A percentile compares a stretch with the other conserved stretches of the same genome.
Conservation (phyloP, 257 asterid species). For the Linderniella brevidens region DNA sequence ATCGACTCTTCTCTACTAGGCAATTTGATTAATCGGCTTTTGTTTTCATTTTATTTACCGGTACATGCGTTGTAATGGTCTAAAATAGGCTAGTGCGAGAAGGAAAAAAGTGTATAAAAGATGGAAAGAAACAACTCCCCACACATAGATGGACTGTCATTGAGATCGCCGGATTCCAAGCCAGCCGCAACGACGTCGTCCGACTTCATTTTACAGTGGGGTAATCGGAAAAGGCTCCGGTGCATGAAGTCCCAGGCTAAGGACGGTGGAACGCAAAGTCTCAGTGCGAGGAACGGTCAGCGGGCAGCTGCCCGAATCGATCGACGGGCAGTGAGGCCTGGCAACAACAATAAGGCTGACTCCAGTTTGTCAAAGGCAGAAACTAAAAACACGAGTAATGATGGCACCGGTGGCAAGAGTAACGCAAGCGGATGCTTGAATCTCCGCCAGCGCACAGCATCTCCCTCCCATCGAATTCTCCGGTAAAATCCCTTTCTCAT, state of each 20-base stretch:
- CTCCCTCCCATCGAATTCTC: background rate
- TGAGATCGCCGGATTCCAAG: slow-evolving; percentile 31
- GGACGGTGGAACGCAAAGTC: slow-evolving; percentile 12
- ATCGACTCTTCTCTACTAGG: too few species aligned
- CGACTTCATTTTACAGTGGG: slow-evolving; percentile 73
- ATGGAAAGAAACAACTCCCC: too few species aligned
- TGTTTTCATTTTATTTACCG: too few species aligned
- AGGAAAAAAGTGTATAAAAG: too few species aligned
- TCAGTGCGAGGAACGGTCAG: slow-evolving; percentile 23
- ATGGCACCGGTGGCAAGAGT: slow-evolving; percentile 2
- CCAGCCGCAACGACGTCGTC: slow-evolving; percentile 36
- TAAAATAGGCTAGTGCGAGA: too few species aligned
- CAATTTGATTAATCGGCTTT: too few species aligned
- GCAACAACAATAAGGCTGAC: slow-evolving; percentile 10
- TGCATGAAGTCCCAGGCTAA: slow-evolving; percentile 59
- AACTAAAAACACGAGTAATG: slow-evolving; percentile 11
- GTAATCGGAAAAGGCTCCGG: slow-evolving; percentile 56
- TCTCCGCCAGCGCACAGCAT: background rate
- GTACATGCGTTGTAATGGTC: too few species aligned
- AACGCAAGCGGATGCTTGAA: background rate
- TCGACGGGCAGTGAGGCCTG: slow-evolving; percentile 45
- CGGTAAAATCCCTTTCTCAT: background rate
- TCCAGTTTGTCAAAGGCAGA: slow-evolving; percentile 14
- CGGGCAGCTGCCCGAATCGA: slow-evolving; percentile 33
- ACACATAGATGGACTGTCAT: slow-evolving; percentile 25